phyloP scores from a whole-genome alignment of 2,329 filamentous ascomycete genomes.

The Apiospora pterosperma region DNA sequence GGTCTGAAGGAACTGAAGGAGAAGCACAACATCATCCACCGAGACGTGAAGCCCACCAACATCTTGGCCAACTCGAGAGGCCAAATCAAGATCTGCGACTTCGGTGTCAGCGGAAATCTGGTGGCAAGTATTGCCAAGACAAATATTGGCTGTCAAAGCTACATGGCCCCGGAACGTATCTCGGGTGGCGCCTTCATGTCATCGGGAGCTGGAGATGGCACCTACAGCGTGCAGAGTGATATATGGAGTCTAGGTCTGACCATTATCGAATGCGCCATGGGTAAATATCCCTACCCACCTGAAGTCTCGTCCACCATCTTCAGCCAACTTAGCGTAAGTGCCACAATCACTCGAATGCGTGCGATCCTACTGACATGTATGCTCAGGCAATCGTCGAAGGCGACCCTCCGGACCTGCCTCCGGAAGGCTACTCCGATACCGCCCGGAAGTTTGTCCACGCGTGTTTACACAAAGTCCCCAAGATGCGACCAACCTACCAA shows the following conservation, averaged over 20 bases:
- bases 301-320: conserved; percentile 99
- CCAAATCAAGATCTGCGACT: conserved; percentile 97
- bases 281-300: conserved; percentile 91
- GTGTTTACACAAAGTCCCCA: conserved; percentile 90
- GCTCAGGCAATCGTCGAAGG: conserved; percentile 92
- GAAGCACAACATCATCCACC: conserved; percentile 98
- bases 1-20: conserved; percentile 93
- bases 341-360: neutral
- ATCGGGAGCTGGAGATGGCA: conserved; percentile 70
- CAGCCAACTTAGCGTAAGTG: conserved; percentile 88
- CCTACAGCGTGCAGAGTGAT: conserved; percentile 96
- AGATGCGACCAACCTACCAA: conserved; percentile 88
- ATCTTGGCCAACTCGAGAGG: conserved; percentile 87
- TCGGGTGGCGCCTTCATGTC: conserved; percentile 78
- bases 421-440: conserved; percentile 70
- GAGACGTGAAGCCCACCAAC: conserved; percentile 98
- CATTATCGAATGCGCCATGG: conserved; percentile 93
- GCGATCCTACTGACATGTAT: conserved; percentile 13
- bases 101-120: conserved; percentile 93
- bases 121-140: conserved; percentile 98
- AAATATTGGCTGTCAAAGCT: conserved; percentile 98
- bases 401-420: conserved; percentile 84
- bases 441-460: conserved; percentile 84
- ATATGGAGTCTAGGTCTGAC: conserved; percentile 95
- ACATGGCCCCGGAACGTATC: conserved; percentile 97